phyloP scores from a whole-genome alignment of 345 rosid species.

The Euphorbia lathyris region DNA sequence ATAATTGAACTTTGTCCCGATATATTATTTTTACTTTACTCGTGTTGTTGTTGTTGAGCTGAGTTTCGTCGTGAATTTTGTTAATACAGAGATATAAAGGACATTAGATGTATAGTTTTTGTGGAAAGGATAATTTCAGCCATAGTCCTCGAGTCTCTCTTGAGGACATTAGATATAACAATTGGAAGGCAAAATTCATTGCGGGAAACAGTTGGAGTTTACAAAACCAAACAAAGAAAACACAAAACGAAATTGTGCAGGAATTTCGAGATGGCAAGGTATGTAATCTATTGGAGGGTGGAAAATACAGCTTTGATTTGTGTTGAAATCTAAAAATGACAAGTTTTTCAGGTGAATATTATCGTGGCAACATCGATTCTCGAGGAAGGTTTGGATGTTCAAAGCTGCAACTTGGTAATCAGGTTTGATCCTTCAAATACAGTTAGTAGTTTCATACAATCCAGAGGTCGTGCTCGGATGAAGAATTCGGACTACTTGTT shows the following conservation, averaged over 20 bases:
- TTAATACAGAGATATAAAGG: slow-evolving; percentile 45
- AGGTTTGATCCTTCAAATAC: slow-evolving; percentile 80
- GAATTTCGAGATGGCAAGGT: slow-evolving; percentile 79
- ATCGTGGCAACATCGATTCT: slow-evolving; percentile 88
- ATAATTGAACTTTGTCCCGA: slow-evolving; percentile 9
- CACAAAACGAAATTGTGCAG: slow-evolving; percentile 69
- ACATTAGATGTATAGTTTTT: slow-evolving; percentile 76
- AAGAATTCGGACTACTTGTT: slow-evolving; percentile 70
- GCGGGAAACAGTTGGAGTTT: slow-evolving; percentile 67
- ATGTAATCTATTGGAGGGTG: slow-evolving; percentile 13
- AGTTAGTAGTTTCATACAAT: slow-evolving; percentile 88
- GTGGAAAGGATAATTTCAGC: slow-evolving; percentile 78
- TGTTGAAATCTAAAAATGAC: not conserved
- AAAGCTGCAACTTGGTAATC: slow-evolving; percentile 76
- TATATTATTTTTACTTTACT: too few relatives aligned
- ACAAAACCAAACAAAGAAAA: slow-evolving; percentile 57
- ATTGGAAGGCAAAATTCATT: slow-evolving; percentile 63
- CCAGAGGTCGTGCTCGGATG: slow-evolving; percentile 96
- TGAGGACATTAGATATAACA: slow-evolving; percentile 41
- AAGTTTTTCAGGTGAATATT: slow-evolving; percentile 59
- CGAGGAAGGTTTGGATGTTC: slow-evolving; percentile 95
- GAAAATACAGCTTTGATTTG: not conserved
- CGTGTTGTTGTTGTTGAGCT: too few relatives aligned
- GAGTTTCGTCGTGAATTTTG: not conserved
- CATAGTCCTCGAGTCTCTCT: slow-evolving; percentile 49